Percentiles rank a stretch among this genome's conserved stretches.
These are phyloP conservation scores for Didymella arachidicola DNA, from an alignment of 2,329 filamentous ascomycete species.

Conservation along the genomic window DNA sequence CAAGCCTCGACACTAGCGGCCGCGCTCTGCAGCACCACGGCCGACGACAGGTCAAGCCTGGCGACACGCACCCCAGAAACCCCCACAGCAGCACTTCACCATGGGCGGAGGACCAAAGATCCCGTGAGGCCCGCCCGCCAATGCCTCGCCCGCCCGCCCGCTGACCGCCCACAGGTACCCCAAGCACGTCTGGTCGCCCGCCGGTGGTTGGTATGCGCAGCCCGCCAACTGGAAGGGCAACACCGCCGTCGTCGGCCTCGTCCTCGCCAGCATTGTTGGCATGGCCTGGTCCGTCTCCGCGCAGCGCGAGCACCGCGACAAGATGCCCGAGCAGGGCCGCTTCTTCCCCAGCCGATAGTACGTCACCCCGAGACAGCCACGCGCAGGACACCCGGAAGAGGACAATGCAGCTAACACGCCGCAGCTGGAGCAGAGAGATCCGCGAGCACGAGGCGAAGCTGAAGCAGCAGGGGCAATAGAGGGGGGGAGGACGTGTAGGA, in stretches of 20 bases:
- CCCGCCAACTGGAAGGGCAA: constrained; percentile 95
- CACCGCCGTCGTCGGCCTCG: constrained; percentile 76
- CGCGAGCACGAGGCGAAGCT: constrained; percentile 70
- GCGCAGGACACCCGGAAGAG: neutral
- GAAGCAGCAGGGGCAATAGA: constrained; percentile 42
- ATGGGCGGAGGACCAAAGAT: constrained; percentile 72
- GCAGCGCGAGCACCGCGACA: constrained; percentile 74
- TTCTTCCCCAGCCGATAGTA: constrained; percentile 89
- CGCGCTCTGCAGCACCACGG: constrained; percentile 7
- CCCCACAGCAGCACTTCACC: constrained; percentile 66
- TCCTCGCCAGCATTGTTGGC: constrained; percentile 72
- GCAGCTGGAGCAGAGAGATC: constrained; percentile 76
- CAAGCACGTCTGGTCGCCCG: constrained; percentile 99
- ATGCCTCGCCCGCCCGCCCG: constrained; percentile 18
- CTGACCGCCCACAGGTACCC: constrained; percentile 73
- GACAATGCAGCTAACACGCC: constrained; percentile 37
- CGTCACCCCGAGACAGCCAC: constrained; percentile 48
- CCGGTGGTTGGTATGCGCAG: constrained; percentile 97
- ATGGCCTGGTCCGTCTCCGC: constrained; percentile 77
- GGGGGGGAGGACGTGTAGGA: constrained; percentile 1
- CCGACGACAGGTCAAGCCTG: constrained; percentile 11
- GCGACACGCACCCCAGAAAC: constrained; percentile 17
- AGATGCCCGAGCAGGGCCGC: constrained; percentile 76
- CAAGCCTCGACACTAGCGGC: constrained; percentile 13
- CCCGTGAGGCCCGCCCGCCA: constrained; percentile 58